A percentile compares a stretch with the other conserved stretches of the same genome.
Conservation (phyloP, 768 basidiomycete species). For the Serendipita sp. region DNA sequence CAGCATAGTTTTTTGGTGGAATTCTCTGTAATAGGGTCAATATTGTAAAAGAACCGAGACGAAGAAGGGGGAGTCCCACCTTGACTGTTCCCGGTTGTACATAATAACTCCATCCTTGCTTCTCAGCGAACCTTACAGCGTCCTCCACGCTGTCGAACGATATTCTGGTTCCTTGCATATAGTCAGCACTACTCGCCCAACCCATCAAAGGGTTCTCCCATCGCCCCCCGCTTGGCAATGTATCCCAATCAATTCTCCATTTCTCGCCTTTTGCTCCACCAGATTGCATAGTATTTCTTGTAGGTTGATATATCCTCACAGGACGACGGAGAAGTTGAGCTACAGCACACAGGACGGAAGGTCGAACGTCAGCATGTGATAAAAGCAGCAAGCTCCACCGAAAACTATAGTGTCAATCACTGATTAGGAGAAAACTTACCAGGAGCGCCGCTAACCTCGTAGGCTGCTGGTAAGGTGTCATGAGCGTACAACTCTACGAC, state of each 20-base stretch:
- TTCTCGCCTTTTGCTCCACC: slow-evolving; percentile 70
- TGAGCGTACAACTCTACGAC: background rate
- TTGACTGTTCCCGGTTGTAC: slow-evolving; percentile 38
- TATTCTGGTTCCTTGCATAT: slow-evolving; percentile 82
- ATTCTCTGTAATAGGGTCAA: slow-evolving; percentile 48
- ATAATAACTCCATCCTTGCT: slow-evolving; percentile 95
- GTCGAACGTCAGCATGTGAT: background rate
- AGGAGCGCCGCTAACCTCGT: background rate
- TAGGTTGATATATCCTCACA: slow-evolving; percentile 85
- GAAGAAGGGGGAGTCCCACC: slow-evolving; percentile 5
- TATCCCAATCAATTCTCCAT: slow-evolving; percentile 94
- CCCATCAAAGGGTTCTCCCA: slow-evolving; percentile 99
- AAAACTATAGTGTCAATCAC: background rate
- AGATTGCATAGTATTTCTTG: slow-evolving; percentile 91
- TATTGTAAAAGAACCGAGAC: slow-evolving; percentile 11
- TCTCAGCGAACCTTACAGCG: slow-evolving; percentile 90
- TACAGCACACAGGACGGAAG: slow-evolving; percentile 18
- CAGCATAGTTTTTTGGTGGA: slow-evolving; percentile 76
- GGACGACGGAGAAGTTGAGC: slow-evolving; percentile 73
- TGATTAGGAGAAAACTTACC: background rate
- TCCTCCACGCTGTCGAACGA: slow-evolving; percentile 78
- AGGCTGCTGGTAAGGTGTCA: background rate
- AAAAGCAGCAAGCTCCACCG: background rate
- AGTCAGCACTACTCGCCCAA: slow-evolving; percentile 88
- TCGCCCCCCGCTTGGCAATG: slow-evolving; percentile 70